Percentiles rank a stretch among this genome's conserved stretches.
These are phyloP conservation scores for Cucumis cinereus DNA, from an alignment of 306 rosid species.

Conservation along the genomic window DNA sequence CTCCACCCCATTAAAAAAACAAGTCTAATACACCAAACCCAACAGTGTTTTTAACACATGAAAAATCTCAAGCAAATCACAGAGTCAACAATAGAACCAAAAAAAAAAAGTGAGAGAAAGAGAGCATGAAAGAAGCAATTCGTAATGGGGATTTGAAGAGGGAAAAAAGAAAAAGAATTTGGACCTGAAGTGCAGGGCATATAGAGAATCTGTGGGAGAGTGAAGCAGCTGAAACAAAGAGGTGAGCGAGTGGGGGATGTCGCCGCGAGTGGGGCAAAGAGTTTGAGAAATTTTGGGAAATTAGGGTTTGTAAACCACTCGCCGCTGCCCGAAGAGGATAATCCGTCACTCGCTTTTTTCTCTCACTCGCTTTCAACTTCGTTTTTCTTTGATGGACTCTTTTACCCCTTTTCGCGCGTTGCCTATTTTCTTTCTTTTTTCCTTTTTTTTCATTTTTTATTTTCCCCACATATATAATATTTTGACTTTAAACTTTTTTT, in stretches of 20 bases:
- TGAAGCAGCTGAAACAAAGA: constrained; percentile 6
- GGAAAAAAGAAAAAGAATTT: not conserved
- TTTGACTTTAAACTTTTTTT: too few species aligned
- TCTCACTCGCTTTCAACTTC: constrained; percentile 10
- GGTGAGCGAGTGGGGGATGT: constrained; percentile 10
- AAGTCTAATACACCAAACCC: not conserved
- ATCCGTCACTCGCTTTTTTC: constrained; percentile 5
- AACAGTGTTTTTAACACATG: not conserved
- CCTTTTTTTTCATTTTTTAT: too few species aligned
- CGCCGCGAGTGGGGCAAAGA: constrained; percentile 18
- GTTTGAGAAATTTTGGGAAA: constrained; percentile 11
- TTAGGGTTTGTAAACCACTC: constrained; percentile 17
- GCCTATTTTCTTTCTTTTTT: too few species aligned
- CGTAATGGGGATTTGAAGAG: not conserved
- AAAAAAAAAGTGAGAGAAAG: not conserved
- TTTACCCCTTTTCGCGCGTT: not conserved
- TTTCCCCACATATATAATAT: too few species aligned
- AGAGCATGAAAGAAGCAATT: not conserved
- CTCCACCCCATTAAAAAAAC: not conserved
- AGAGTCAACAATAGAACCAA: not conserved
- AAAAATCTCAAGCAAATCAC: not conserved
- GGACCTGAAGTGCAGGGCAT: constrained; percentile 5
- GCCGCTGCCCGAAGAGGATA: not conserved
- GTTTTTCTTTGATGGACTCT: not conserved
- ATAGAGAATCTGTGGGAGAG: constrained; percentile 4